Evolutionary conservation across 2,329 filamentous ascomycete species (phyloP).

Genomic region (Curvularia verruculosa): DNA sequence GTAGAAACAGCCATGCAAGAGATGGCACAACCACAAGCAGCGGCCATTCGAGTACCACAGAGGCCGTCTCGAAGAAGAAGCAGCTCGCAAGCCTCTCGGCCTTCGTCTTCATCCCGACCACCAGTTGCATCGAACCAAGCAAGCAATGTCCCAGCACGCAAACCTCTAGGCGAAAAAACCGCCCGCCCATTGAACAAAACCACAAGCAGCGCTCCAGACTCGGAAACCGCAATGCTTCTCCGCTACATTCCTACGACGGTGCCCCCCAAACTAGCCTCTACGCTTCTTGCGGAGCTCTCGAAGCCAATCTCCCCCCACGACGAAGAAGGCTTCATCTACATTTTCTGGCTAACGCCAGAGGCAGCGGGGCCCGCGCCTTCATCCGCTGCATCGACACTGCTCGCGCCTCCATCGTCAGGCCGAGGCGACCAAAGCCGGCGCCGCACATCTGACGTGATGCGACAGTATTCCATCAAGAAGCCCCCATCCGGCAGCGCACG

Average conservation of each 20-base stretch:
- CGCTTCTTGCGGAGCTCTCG: slow-evolving; percentile 75
- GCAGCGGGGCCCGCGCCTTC: slow-evolving; percentile 61
- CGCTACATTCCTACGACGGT: slow-evolving; percentile 72
- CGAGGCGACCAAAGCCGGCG: slow-evolving; percentile 20
- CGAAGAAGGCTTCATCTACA: slow-evolving; percentile 91
- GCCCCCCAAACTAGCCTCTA: slow-evolving; percentile 70
- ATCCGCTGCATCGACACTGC: slow-evolving; percentile 52
- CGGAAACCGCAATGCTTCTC: slow-evolving; percentile 56
- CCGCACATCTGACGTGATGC: slow-evolving; percentile 42
- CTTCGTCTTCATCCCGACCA: slow-evolving; percentile 8
- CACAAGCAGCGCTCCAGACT: slow-evolving; percentile 10
- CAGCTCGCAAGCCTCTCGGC: slow-evolving; percentile 7
- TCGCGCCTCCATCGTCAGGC: slow-evolving; percentile 57
- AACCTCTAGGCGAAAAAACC: slow-evolving; percentile 35
- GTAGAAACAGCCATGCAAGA: slow-evolving; percentile 21
- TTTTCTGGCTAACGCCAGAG: slow-evolving; percentile 89
- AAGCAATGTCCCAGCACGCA: slow-evolving; percentile 28
- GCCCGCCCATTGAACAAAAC: slow-evolving; percentile 32
- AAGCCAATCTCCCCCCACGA: slow-evolving; percentile 76
- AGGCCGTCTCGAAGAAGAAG: slow-evolving; percentile 10
- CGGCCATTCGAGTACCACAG: slow-evolving; percentile 6
- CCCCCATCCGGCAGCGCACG: neutral
- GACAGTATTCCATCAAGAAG: slow-evolving; percentile 39
- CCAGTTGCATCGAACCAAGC: slow-evolving; percentile 3
- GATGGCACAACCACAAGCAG: slow-evolving; percentile 20